A percentile compares a stretch with the other conserved stretches of the same genome.
These are phyloP conservation scores for Myriosclerotinia curreyana DNA, from an alignment of 2,329 filamentous ascomycete genomes.

Conservation along the genomic window DNA sequence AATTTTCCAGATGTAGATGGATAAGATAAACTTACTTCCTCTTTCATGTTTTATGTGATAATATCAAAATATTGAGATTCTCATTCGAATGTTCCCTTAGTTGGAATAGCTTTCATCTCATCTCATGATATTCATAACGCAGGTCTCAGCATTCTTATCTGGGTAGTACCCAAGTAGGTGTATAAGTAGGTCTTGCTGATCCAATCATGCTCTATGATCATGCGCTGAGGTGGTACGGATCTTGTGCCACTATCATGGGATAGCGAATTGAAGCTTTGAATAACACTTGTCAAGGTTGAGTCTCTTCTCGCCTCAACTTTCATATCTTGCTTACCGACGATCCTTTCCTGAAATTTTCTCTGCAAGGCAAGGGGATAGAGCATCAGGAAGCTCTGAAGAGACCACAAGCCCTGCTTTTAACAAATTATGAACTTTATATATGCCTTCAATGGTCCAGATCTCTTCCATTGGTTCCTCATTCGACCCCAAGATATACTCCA, in stretches of 20 bases:
- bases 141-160: too few relatives aligned
- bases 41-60: too few relatives aligned
- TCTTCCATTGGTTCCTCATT: not conserved
- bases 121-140: not conserved
- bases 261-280: not conserved
- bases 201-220: not conserved
- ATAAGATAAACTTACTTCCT: too few relatives aligned
- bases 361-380: not conserved
- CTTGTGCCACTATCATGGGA: constrained; percentile 11
- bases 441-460: too few relatives aligned
- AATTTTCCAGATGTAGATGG: not conserved
- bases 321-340: not conserved
- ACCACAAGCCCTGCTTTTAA: not conserved
- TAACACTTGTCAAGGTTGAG: not conserved
- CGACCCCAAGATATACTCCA: not conserved
- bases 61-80: too few relatives aligned
- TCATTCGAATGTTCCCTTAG: not conserved
- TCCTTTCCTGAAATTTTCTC: not conserved
- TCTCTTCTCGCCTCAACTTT: not conserved
- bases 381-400: not conserved
- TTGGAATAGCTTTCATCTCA: not conserved
- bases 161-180: too few relatives aligned
- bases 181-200: too few relatives aligned
- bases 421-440: constrained; percentile 1
- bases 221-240: not conserved